Conservation (phyloP, 129 eudicot species). For the Pulicaria dysenterica region DNA sequence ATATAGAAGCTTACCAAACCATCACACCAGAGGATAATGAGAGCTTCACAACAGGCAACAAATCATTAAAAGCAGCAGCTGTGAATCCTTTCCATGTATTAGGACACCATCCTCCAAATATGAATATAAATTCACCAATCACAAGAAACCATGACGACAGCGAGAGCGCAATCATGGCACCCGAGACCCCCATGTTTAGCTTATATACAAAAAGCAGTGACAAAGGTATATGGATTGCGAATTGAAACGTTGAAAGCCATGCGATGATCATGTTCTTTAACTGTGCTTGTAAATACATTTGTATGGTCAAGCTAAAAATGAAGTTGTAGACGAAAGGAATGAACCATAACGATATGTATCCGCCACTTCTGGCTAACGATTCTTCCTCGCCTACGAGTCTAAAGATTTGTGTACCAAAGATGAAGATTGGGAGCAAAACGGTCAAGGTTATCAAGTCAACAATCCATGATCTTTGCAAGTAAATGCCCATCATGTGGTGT, state of each 20-base stretch:
- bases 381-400: constrained; percentile 51
- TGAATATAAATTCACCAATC: constrained; percentile 53
- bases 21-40: constrained; percentile 66
- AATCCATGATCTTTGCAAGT: constrained; percentile 72
- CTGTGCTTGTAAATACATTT: constrained; percentile 73
- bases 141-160: constrained; percentile 54
- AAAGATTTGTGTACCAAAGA: constrained; percentile 44
- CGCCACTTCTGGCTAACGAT: constrained; percentile 48
- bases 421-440: constrained; percentile 49
- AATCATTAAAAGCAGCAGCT: constrained; percentile 51
- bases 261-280: constrained; percentile 56
- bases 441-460: constrained; percentile 51
- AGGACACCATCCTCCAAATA: constrained; percentile 78
- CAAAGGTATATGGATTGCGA: constrained; percentile 47
- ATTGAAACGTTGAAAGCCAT: constrained; percentile 42
- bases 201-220: constrained; percentile 43
- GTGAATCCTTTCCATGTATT: constrained; percentile 62
- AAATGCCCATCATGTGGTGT: constrained; percentile 62
- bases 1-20: constrained; percentile 50
- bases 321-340: constrained; percentile 54
- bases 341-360: constrained; percentile 59
- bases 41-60: constrained; percentile 64
- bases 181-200: constrained; percentile 44
- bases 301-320: constrained; percentile 57
- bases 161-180: constrained; percentile 53